These are phyloP conservation scores for Thermoascus crustaceus DNA, from an alignment of 2,329 filamentous ascomycete species.

Conservation along the genomic window DNA sequence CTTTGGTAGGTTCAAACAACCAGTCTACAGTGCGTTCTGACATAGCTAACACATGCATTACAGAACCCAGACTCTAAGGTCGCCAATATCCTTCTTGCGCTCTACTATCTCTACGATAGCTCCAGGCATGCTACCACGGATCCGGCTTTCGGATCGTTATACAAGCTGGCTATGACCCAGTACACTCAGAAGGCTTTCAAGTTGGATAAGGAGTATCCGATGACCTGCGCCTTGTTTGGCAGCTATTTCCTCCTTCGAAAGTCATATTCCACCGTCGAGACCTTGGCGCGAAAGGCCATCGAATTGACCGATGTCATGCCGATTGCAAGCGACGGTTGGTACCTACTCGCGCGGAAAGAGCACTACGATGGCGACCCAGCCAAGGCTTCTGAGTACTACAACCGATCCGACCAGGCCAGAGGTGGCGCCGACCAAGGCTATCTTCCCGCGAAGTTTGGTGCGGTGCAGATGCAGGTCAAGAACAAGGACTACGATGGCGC, in stretches of 20 bases:
- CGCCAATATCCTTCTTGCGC: constrained; percentile 79
- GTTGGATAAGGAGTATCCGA: constrained; percentile 78
- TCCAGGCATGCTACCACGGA: constrained; percentile 75
- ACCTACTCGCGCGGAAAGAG: constrained; percentile 81
- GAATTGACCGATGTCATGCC: constrained; percentile 94
- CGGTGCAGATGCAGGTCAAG: constrained; percentile 78
- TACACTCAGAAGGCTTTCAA: constrained; percentile 94
- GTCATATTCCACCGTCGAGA: constrained; percentile 71
- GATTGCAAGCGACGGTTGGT: constrained; percentile 96
- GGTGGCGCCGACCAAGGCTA: constrained; percentile 87
- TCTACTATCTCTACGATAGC: constrained; percentile 83
- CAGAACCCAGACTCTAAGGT: constrained; percentile 72
- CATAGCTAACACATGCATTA: constrained; percentile 9
- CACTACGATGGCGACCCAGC: constrained; percentile 71
- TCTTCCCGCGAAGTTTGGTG: constrained; percentile 88
- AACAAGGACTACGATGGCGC: constrained; percentile 82
- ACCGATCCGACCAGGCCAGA: constrained; percentile 80
- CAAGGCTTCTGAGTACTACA: constrained; percentile 77
- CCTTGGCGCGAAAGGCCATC: constrained; percentile 83
- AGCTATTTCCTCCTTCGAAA: constrained; percentile 82
- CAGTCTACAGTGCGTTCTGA: not conserved
- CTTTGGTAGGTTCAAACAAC: constrained; percentile 55
- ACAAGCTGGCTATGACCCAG: constrained; percentile 89
- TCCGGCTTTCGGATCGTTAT: constrained; percentile 72
- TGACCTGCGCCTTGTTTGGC: constrained; percentile 85